Evolutionary conservation across 2,329 filamentous ascomycete genomes (phyloP), one percentile per base, ranked within the genome.

Genomic region (Orbilia quercus): DNA sequence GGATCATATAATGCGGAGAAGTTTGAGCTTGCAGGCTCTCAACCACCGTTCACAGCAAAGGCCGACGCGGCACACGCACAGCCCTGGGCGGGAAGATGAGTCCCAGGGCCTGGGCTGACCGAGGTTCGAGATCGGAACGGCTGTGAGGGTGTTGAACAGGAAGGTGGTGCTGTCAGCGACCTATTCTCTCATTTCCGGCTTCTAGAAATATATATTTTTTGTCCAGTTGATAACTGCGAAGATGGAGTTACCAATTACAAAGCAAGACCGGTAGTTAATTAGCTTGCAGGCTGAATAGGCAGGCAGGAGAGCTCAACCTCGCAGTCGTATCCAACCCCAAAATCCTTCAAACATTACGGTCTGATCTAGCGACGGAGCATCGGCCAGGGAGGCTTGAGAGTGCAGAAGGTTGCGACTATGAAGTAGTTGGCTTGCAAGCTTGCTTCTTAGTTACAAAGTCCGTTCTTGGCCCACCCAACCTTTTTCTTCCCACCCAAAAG

Each of bases 81-180:
- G 50, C 48, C 53, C 59, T 64, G 67, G 59, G 67, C 59, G 67
- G 67, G 67, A 71, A 18, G 58, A 64, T 64, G 36, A 51, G 59
- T 22, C 58, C 54, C 51, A 53, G 58, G 59, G 14, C 54, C 44
- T 59, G 58, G 67, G 64, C 55, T 47, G 59, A 65, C 51, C 67
- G 67, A 72, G 67, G 67, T 64, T 72, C 67, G 40, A 59, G 38
- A 59, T 64, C 59, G 59, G 66, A 63, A 71, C 66, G 66, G 66
- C 16, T 63, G 57, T 65, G 67, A 72, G 59, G 67, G 51, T 54
- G 45, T 72, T 45, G 67, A 72, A 72, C 51, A 64, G 67, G 67
- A 72, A 72, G 67, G 67, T 64, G 59, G 51, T 72, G 59, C 67
- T 72, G 67, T 62, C 67, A 59, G 51, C 59, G 45, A 50, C 34